Conservation (phyloP, 495 filamentous ascomycete genomes). For the Aspergillus haitiensis region DNA sequence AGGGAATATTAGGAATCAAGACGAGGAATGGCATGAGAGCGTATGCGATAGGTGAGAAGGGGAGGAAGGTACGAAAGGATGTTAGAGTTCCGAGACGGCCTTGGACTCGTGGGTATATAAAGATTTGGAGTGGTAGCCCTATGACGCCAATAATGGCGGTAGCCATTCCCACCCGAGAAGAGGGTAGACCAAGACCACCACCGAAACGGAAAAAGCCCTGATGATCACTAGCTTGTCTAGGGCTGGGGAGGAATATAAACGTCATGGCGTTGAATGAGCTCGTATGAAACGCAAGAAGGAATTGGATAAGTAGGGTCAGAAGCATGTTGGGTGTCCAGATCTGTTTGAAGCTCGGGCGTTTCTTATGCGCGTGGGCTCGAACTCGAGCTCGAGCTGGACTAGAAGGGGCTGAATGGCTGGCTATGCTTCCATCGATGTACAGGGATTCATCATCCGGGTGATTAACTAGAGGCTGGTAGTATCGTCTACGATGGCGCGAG, state of each 20-base stretch:
- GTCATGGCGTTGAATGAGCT: slow-evolving; percentile 74
- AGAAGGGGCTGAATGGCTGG: slow-evolving; percentile 31
- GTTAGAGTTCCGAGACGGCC: slow-evolving; percentile 60
- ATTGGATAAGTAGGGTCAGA: slow-evolving; percentile 61
- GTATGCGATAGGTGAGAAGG: slow-evolving; percentile 68
- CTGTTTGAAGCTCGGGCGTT: slow-evolving; percentile 51
- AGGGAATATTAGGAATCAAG: slow-evolving; percentile 49
- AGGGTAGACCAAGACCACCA: slow-evolving; percentile 70
- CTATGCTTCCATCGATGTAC: slow-evolving; percentile 33
- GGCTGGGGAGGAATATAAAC: slow-evolving; percentile 69
- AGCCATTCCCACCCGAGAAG: slow-evolving; percentile 65
- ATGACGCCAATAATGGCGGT: slow-evolving; percentile 69
- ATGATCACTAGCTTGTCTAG: slow-evolving; percentile 51
- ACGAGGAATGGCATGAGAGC: slow-evolving; percentile 66
- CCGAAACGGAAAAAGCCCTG: slow-evolving; percentile 62
- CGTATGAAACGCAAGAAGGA: slow-evolving; percentile 70
- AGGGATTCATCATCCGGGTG: slow-evolving; percentile 33
- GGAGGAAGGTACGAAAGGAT: slow-evolving; percentile 58
- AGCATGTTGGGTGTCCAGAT: slow-evolving; percentile 66
- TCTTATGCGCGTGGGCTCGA: slow-evolving; percentile 23
- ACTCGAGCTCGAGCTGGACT: slow-evolving; percentile 27
- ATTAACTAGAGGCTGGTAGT: slow-evolving; percentile 34
- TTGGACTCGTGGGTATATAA: slow-evolving; percentile 66
- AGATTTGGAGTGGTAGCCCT: slow-evolving; percentile 67
- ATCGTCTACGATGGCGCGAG: slow-evolving; percentile 24